Base-by-base conservation (phyloP, 192 early-diverging fungal species). In the Gonapodya sp. region DNA sequence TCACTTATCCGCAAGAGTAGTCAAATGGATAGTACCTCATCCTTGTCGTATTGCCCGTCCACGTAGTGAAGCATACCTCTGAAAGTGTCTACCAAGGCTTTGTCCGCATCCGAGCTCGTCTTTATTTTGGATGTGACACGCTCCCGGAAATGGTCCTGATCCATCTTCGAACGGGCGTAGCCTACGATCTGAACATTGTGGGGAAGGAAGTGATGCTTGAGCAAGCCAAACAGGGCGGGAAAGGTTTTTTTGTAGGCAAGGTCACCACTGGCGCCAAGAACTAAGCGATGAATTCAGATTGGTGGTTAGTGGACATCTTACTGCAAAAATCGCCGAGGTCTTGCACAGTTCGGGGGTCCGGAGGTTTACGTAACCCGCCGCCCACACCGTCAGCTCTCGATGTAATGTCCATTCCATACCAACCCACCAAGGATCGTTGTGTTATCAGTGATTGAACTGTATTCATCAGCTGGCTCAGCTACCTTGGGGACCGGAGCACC, bases 211-310 rank as follows among this genome's bases (percentile, higher is more conserved):
- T 87, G 85, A 86, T 94, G 94, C 80, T 92, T 92, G 89, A 92
- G 97, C 73, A 97, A 92, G 64, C 94, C 94, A 88, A 96, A 99
- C 37, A 99, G 91, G 0, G 96, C 95, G 1, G 97, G 97, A 85
- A 92, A 99, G 34, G 97, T 98, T 88, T 99, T 99, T 79, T 98
- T 98, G 88, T 95, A 97, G 36, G 97, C 97, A 75, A 98, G 91
- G 85, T 98, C 97, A 78, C 97, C 97, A 77, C 30, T 32, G 8
- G 75, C 75, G 31, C 75, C 75, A 34, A 77, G 75, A 34, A 77
- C 75, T 77, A 77, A n/a, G n/a, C 30, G 34, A 77, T 64, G 8
- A 64, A 64, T 64, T 64, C 8, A 64, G 24, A 64, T 24, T n/a
- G n/a, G n/a, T n/a, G n/a, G n/a, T n/a, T n/a, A n/a, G n/a, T n/a